Conservation (phyloP, 495 filamentous ascomycete genomes). For the Neurospora sp. region DNA sequence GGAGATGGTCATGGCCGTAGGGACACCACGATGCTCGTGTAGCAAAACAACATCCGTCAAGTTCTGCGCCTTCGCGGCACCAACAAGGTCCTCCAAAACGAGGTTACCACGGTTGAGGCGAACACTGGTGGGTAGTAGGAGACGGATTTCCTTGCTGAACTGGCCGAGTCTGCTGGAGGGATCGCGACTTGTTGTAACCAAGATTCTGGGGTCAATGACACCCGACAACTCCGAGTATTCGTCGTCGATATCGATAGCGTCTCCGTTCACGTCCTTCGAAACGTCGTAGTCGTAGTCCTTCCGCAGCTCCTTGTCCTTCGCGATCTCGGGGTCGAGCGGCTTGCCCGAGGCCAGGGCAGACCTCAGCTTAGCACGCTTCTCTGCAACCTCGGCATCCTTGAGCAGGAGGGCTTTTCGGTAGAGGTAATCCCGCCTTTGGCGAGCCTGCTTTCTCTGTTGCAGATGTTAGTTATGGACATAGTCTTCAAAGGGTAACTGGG, state of each 20-base stretch:
- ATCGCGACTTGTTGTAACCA: slow-evolving; percentile 87
- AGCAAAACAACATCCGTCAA: slow-evolving; percentile 80
- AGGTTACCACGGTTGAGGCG: slow-evolving; percentile 87
- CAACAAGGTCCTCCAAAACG: slow-evolving; percentile 73
- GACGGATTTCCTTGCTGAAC: slow-evolving; percentile 92
- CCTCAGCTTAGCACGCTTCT: slow-evolving; percentile 80
- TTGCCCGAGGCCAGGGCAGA: slow-evolving; percentile 70
- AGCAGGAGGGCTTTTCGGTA: slow-evolving; percentile 63
- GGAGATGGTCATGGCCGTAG: slow-evolving; percentile 74
- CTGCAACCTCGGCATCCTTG: slow-evolving; percentile 82
- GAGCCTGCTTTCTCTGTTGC: slow-evolving; percentile 56
- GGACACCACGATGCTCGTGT: slow-evolving; percentile 88
- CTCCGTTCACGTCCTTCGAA: slow-evolving; percentile 48
- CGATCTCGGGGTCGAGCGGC: slow-evolving; percentile 77
- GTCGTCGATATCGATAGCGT: slow-evolving; percentile 77
- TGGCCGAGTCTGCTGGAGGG: slow-evolving; percentile 73
- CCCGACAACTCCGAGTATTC: slow-evolving; percentile 41
- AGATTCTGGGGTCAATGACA: slow-evolving; percentile 32
- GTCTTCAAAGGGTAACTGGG: background rate
- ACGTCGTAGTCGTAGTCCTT: slow-evolving; percentile 93
- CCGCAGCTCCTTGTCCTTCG: slow-evolving; percentile 76
- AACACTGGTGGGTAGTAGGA: slow-evolving; percentile 84
- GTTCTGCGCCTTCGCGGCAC: slow-evolving; percentile 64
- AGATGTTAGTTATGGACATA: slow-evolving; percentile 12
- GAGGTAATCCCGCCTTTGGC: slow-evolving; percentile 87